Base-by-base conservation (phyloP, 1,139 yeast species). In the Candida labiduridarum region DNA sequence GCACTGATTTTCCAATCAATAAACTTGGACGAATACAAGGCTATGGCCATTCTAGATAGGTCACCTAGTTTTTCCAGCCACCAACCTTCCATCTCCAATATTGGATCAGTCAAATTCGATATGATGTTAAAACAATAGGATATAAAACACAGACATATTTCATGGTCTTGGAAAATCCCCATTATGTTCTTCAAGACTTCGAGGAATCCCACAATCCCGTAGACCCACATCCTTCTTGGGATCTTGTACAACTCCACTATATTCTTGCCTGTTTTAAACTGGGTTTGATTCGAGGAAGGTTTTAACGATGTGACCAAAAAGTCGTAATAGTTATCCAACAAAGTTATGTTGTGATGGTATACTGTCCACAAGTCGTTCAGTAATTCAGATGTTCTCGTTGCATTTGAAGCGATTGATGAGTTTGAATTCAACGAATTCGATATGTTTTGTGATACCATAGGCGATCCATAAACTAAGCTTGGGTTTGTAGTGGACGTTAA, bases 1-100 rank as follows among this genome's bases (percentile, higher is more conserved):
- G 94, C 87, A 57, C 89, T 81, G 36, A 84, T 66, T 64, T 87
- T 87, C 95, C 95, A 87, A 64, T 87, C 94, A 59, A 87, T 86
- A 60, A 83, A 85, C 49, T 86, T 79, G 12, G 91, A 84, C 19
- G 90, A 84, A 62, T 87, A 87, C 47, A 87, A 70, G 1, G 94
- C 92, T 56, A 87, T 87, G 9, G 94, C 92, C 92, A 87, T 87
- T 62, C 95, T 72, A 36, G 89, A 84, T 56, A 87, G 72, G 64
- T 87, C 95, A 33, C 94, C 95, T 45, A 87, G 68, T 63, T 87
- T 85, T 64, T 87, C 94, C 53, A 79, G 78, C 79, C 90, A 82
- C 92, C 92, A 87, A 6, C 89, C 89, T 64, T 83, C 83, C 78
- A 80, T 78, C 53, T 79, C 83, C 48, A 79, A 64, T 4, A 72